A percentile compares a stretch with the other conserved stretches of the same genome.
These are phyloP conservation scores for Knoxia roxburghii DNA, from an alignment of 257 asterid genomes.

Conservation along the genomic window DNA sequence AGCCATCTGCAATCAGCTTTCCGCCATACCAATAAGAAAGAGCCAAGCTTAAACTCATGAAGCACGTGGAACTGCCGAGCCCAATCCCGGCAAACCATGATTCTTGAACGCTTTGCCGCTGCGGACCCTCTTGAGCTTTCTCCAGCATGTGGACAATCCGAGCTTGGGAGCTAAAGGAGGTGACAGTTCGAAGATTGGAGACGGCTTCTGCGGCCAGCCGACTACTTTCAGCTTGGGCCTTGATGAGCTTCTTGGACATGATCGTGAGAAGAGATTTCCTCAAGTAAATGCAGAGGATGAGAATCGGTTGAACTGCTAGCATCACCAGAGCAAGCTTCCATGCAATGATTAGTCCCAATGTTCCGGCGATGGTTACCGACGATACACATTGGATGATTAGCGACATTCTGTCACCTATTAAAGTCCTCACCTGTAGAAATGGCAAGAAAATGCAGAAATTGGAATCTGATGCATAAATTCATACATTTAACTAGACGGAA, in stretches of 20 bases:
- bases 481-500: too few relatives aligned
- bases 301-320: constrained; percentile 75
- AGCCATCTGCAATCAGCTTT: constrained; percentile 50
- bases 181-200: constrained; percentile 70
- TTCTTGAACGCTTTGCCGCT: constrained; percentile 56
- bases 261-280: constrained; percentile 55
- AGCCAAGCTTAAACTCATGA: constrained; percentile 69
- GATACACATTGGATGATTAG: constrained; percentile 63
- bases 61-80: constrained; percentile 69
- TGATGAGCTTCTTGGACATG: constrained; percentile 63
- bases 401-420: constrained; percentile 83
- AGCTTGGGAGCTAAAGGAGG: constrained; percentile 68
- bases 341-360: constrained; percentile 73
- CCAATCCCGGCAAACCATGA: constrained; percentile 84
- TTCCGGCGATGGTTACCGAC: constrained; percentile 65
- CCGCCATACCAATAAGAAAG: constrained; percentile 89
- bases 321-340: constrained; percentile 89
- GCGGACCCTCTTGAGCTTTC: constrained; percentile 63
- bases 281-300: constrained; percentile 57
- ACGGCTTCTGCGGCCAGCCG: constrained; percentile 87
- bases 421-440: constrained; percentile 57
- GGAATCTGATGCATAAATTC: too few relatives aligned
- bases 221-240: constrained; percentile 81
- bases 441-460: background rate
- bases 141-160: constrained; percentile 67